A percentile compares a stretch with the other conserved stretches of the same genome.
phyloP scores from a whole-genome alignment of 305 asterid species.

The Fraxinus sp. region DNA sequence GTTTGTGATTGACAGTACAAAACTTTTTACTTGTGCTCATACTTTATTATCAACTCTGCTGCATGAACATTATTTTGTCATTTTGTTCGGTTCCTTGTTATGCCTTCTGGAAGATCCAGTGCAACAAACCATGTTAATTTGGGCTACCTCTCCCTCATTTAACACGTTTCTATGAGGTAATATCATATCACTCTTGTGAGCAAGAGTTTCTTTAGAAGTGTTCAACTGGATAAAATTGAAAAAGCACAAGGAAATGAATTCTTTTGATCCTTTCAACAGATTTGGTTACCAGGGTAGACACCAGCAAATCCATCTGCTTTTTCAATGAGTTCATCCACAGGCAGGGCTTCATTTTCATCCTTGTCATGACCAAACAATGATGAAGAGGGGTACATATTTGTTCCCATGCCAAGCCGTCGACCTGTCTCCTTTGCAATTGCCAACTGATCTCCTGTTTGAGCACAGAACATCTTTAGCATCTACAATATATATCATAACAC shows the following conservation, averaged over 20 bases:
- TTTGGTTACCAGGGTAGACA: conserved; percentile 34
- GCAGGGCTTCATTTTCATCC: conserved; percentile 30
- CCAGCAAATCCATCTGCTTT: conserved; percentile 41
- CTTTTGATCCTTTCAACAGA: background rate
- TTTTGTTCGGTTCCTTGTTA: background rate
- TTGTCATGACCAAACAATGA: conserved; percentile 30
- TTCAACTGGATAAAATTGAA: background rate
- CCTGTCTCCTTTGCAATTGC: conserved; percentile 42
- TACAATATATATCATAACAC: background rate
- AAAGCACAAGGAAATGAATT: background rate
- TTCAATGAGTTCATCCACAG: conserved; percentile 35
- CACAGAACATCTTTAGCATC: background rate
- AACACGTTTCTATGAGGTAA: background rate
- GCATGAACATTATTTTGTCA: background rate
- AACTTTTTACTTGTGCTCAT: background rate
- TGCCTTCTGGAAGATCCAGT: background rate
- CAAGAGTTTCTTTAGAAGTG: background rate
- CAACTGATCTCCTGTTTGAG: conserved; percentile 31
- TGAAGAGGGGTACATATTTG: conserved; percentile 36
- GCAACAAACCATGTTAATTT: background rate
- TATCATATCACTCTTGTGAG: background rate
- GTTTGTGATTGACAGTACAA: background rate
- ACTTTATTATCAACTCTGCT: background rate
- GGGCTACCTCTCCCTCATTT: background rate
- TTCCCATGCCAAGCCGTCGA: conserved; percentile 39